These are phyloP conservation scores for Adiantum capillusveneris DNA, from an alignment of 75 land plant species.

Conservation along the genomic window DNA sequence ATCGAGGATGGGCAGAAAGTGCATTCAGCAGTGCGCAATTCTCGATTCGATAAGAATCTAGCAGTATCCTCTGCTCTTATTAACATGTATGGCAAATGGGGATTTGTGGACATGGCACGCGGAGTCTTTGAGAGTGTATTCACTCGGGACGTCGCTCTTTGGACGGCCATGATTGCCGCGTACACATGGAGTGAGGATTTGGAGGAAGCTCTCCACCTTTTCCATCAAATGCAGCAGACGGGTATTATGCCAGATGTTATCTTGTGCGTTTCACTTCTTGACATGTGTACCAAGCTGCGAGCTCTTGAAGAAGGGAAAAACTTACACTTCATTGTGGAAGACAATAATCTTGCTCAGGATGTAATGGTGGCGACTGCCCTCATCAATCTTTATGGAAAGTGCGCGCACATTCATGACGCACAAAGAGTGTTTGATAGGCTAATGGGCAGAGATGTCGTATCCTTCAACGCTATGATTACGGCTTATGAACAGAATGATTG, in stretches of 20 bases:
- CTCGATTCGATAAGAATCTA: constrained; percentile 21
- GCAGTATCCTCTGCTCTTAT: constrained; percentile 21
- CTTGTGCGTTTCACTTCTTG: background rate
- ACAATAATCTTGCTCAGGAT: background rate
- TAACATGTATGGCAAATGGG: constrained; percentile 29
- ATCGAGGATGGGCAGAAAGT: constrained; percentile 14
- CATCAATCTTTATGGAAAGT: constrained; percentile 15
- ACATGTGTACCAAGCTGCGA: background rate
- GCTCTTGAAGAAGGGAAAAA: constrained; percentile 6
- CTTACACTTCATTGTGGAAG: background rate
- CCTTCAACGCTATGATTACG: constrained; percentile 48
- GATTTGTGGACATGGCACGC: constrained; percentile 15
- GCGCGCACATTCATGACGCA: constrained; percentile 30
- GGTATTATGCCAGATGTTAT: background rate
- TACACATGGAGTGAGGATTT: constrained; percentile 22
- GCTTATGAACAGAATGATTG: constrained; percentile 24
- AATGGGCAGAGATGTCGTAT: constrained; percentile 25
- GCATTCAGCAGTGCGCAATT: constrained; percentile 10
- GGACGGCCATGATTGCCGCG: constrained; percentile 34
- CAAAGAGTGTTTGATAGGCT: constrained; percentile 26
- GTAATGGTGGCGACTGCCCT: constrained; percentile 11
- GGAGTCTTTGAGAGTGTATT: constrained; percentile 26
- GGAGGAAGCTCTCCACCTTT: constrained; percentile 8
- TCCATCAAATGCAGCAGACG: background rate
- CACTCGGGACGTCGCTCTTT: constrained; percentile 28